phyloP scores from a whole-genome alignment of 2,329 filamentous ascomycete species.

The Penicillium sp. region DNA sequence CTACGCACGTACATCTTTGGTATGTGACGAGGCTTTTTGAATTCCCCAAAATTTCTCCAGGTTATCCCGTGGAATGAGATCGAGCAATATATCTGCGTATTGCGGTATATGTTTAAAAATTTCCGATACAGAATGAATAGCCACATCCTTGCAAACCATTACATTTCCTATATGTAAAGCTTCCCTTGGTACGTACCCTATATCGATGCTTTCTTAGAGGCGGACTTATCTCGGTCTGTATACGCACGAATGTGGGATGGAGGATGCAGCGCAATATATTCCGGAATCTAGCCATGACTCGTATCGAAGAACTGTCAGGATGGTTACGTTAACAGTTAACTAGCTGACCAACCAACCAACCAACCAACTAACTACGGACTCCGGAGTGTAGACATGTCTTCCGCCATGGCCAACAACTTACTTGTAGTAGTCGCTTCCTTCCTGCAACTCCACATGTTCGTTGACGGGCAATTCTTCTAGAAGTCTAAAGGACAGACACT shows the following conservation, averaged over 20 bases:
- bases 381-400: neutral
- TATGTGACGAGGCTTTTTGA: neutral
- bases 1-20: neutral
- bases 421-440: too few relatives aligned
- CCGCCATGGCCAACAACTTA: too few relatives aligned
- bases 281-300: too few relatives aligned
- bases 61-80: neutral
- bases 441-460: too few relatives aligned
- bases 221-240: too few relatives aligned
- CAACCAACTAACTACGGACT: too few relatives aligned
- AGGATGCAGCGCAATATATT: too few relatives aligned
- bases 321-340: neutral
- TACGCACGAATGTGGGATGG: too few relatives aligned
- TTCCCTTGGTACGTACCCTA: too few relatives aligned
- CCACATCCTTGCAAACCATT: neutral
- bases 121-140: neutral
- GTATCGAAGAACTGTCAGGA: neutral
- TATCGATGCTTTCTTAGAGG: too few relatives aligned
- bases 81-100: neutral
- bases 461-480: neutral
- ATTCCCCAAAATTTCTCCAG: neutral
- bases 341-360: too few relatives aligned
- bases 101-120: neutral
- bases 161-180: neutral
- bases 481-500: neutral